A percentile compares a stretch with the other conserved stretches of the same genome.
phyloP scores from a whole-genome alignment of 2,329 filamentous ascomycete species.

The Coleophoma cylindrospora region DNA sequence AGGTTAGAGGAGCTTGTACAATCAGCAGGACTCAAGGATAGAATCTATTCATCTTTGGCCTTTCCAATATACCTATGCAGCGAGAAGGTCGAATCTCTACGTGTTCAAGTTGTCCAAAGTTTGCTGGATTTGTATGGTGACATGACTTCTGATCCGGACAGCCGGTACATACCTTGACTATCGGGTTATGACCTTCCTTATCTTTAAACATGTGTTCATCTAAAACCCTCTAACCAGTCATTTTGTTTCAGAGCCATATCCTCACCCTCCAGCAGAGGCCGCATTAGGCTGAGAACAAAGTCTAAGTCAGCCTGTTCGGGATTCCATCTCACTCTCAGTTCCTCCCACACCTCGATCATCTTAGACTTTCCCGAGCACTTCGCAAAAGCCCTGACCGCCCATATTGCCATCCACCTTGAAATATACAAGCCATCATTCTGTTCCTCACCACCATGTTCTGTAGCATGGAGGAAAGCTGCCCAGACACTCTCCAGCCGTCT shows the following conservation, averaged over 20 bases:
- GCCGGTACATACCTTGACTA: not conserved
- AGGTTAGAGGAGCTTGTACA: not conserved
- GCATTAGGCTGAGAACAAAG: conserved; percentile 19
- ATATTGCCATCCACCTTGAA: conserved; percentile 56
- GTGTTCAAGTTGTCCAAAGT: too few species aligned
- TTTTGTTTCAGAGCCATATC: conserved; percentile 10
- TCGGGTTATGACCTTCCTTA: not conserved
- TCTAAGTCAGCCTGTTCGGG: conserved; percentile 22
- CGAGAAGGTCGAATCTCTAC: not conserved
- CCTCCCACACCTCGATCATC: conserved; percentile 22
- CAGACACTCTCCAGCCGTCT: conserved; percentile 65
- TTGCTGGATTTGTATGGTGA: too few species aligned
- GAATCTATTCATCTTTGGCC: not conserved
- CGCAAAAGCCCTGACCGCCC: conserved; percentile 58
- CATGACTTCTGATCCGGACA: too few species aligned
- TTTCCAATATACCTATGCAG: not conserved
- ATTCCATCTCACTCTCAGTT: conserved; percentile 24
- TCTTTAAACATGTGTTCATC: conserved; percentile 5
- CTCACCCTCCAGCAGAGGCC: conserved; percentile 10
- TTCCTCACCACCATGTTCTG: conserved; percentile 37
- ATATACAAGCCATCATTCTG: conserved; percentile 47
- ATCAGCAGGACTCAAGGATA: not conserved
- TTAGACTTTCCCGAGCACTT: conserved; percentile 30
- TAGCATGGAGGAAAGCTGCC: conserved; percentile 53
- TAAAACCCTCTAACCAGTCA: conserved; percentile 15